Base-by-base conservation (phyloP, 345 rosid species). In the Moricandia arvensis region DNA sequence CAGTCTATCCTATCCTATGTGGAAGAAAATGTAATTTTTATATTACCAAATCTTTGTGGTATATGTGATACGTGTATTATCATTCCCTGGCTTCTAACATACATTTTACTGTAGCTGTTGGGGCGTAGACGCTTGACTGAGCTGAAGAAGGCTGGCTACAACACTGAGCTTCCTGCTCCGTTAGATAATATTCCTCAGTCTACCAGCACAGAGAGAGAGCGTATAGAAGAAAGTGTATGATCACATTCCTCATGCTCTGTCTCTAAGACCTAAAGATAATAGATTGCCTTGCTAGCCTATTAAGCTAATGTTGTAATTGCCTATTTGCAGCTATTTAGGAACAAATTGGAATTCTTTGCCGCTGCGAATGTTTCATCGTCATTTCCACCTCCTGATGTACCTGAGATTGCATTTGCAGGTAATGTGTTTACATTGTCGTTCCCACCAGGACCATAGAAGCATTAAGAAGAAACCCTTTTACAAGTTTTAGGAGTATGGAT, bases 341-440 rank as follows among this genome's bases (percentile, higher is more conserved):
- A 91, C 74, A 94, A 85, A 71, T 51, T 94, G 84, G 79, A 66
- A 4, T 91, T 94, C 83, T 89, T 86, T 68, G 97, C 99, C 71
- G 97, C 97, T 75, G 97, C 97, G 61, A 90, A 92, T 83, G 84
- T 87, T 76, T 88, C 97, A 41, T 86, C 97, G 13, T 95, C 99
- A 30, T 90, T 89, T 80, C 99, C 99, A 18, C 64, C 86, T 54
- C 89, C 96, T 53, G 88, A 86, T 71, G 83, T 84, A 69, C 97
- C 97, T 27, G 97, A 95, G 86, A 87, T 95, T 80, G 99, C 97
- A 81, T 90, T 90, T 86, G 96, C 97, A 71, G 97, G 97, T 91
- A 81, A 33, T 68, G 66, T 13, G 1, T 60, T 73, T 7, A 24
- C n/a, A 61, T 61, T 68, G 26, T 73, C 53, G 17, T 54, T n/a